Conservation (phyloP, 2,329 filamentous ascomycete species). For the Aspergillus floridensis region DNA sequence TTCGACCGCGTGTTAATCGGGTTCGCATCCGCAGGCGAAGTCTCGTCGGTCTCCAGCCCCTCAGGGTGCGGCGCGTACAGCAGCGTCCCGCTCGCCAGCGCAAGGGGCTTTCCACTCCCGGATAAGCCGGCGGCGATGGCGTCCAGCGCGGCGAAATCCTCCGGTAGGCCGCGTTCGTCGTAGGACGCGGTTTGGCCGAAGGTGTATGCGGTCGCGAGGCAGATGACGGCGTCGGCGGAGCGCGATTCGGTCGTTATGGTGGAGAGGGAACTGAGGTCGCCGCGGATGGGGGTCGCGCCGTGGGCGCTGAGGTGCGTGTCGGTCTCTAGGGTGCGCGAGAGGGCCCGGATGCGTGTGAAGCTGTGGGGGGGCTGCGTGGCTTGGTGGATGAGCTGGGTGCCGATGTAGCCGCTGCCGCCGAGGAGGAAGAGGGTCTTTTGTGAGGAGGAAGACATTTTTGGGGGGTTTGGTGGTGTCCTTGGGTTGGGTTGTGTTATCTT, state of each 20-base stretch:
- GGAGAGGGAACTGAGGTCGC: slow-evolving; percentile 37
- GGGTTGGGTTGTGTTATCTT: too few species aligned
- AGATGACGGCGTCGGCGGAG: slow-evolving; percentile 39
- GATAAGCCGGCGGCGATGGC: slow-evolving; percentile 36
- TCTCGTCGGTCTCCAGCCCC: slow-evolving; percentile 30
- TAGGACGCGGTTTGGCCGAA: slow-evolving; percentile 35
- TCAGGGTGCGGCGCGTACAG: slow-evolving; percentile 23
- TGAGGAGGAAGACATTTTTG: neutral
- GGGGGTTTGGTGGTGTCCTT: neutral
- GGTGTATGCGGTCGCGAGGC: slow-evolving; percentile 46
- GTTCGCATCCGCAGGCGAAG: slow-evolving; percentile 9
- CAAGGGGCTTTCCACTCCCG: slow-evolving; percentile 34
- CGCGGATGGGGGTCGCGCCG: slow-evolving; percentile 35
- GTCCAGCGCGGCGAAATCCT: slow-evolving; percentile 37
- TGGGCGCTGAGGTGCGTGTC: slow-evolving; percentile 28
- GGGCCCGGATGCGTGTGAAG: slow-evolving; percentile 34
- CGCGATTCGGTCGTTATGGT: slow-evolving; percentile 32
- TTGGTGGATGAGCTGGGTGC: slow-evolving; percentile 38
- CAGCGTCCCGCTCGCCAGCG: slow-evolving; percentile 41
- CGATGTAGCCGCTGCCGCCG: slow-evolving; percentile 47
- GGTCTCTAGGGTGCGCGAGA: slow-evolving; percentile 37
- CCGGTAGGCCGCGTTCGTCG: slow-evolving; percentile 18
- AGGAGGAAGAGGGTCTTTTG: slow-evolving; percentile 39
- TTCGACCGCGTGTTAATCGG: slow-evolving; percentile 25
- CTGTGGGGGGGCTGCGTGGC: slow-evolving; percentile 31